phyloP scores from a whole-genome alignment of 2,329 filamentous ascomycete genomes.

The Arthroderma sp. region DNA sequence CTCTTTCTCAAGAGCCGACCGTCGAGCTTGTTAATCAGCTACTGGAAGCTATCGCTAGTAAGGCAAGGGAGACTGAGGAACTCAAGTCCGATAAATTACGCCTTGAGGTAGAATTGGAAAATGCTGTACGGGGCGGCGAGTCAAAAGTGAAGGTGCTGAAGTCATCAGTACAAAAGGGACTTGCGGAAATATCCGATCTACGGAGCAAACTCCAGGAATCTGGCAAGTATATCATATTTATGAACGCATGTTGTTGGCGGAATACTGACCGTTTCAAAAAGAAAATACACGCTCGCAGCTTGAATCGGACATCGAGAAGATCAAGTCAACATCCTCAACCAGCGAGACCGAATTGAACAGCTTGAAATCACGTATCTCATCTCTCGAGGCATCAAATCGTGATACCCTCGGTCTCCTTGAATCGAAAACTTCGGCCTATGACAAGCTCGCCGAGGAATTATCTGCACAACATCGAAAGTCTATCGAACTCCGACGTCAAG shows the following conservation, averaged over 20 bases:
- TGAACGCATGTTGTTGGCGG: constrained; percentile 10
- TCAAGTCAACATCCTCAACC: constrained; percentile 60
- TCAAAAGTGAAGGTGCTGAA: constrained; percentile 72
- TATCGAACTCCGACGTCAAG: constrained; percentile 67
- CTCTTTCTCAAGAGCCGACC: constrained; percentile 49
- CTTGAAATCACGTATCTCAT: constrained; percentile 68
- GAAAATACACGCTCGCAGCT: constrained; percentile 63
- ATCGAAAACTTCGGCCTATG: constrained; percentile 74
- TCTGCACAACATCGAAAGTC: constrained; percentile 81
- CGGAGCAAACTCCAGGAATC: constrained; percentile 69
- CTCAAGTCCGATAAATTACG: constrained; percentile 79
- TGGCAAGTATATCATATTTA: constrained; percentile 40
- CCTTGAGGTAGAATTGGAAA: constrained; percentile 85
- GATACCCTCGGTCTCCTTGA: constrained; percentile 82
- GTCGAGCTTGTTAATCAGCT: constrained; percentile 63
- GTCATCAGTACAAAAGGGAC: constrained; percentile 64
- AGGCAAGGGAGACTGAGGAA: constrained; percentile 70
- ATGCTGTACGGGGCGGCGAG: constrained; percentile 70
- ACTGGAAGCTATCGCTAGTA: constrained; percentile 59
- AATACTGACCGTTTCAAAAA: constrained; percentile 23
- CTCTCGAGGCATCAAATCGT: constrained; percentile 81
- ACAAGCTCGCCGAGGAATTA: constrained; percentile 73
- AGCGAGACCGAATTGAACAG: constrained; percentile 56
- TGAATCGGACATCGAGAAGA: constrained; percentile 66
- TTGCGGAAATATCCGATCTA: constrained; percentile 71